These are phyloP conservation scores for Symbiodinium pilosum DNA, from an alignment of 73 alveolate genomes.

Conservation along the genomic window DNA sequence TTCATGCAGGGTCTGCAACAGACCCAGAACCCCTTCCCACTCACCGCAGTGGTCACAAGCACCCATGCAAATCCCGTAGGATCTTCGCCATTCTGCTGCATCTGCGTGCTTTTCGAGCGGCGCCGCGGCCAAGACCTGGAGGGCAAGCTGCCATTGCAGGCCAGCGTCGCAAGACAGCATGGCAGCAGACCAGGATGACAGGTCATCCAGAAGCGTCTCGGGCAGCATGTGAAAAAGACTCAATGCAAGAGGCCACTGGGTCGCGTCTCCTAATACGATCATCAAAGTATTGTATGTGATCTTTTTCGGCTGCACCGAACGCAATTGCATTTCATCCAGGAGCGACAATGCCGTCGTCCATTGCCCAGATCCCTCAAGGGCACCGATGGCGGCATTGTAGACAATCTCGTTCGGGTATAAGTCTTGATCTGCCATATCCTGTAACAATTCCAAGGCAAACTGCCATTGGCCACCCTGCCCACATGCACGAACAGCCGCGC, in stretches of 20 bases:
- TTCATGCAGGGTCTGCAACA: neutral
- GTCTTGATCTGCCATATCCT: neutral
- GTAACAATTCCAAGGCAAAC: neutral
- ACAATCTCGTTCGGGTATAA: neutral
- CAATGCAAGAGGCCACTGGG: neutral
- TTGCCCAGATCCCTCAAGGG: neutral
- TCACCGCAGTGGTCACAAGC: conserved; percentile 21
- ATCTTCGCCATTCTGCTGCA: neutral
- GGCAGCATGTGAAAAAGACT: neutral
- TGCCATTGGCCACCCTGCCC: conserved; percentile 14
- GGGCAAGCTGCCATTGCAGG: conserved; percentile 20
- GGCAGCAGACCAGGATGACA: conserved; percentile 35
- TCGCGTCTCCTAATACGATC: conserved; percentile 5
- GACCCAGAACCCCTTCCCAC: conserved; percentile 33
- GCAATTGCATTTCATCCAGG: neutral
- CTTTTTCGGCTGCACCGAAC: neutral
- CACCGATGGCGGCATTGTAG: conserved; percentile 46
- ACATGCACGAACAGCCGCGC: conserved; percentile 27
- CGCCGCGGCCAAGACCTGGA: neutral
- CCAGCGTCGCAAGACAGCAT: conserved; percentile 23
- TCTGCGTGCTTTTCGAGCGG: neutral
- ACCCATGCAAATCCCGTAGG: conserved; percentile 7
- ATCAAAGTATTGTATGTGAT: conserved; percentile 20
- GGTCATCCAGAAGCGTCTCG: neutral
- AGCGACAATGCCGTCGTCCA: conserved; percentile 30